Evolutionary conservation across 2,329 filamentous ascomycete species (phyloP).

Genomic region (Claviceps purpurea): DNA sequence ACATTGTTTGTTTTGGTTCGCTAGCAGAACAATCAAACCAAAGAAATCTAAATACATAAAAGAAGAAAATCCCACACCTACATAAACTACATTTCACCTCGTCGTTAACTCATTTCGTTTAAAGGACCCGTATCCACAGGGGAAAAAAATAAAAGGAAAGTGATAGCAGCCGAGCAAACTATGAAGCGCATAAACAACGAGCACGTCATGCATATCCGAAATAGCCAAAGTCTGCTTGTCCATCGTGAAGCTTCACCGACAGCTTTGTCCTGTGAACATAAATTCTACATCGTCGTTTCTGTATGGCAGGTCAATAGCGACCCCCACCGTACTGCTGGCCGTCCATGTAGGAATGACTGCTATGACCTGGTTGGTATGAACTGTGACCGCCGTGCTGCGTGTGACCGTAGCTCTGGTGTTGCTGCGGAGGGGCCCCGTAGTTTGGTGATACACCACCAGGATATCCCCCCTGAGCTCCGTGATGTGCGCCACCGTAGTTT

Average conservation of each 20-base stretch:
- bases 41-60: conserved; percentile 5
- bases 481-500: conserved; percentile 10
- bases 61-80: not conserved
- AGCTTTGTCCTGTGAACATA: no score
- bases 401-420: conserved; percentile 7
- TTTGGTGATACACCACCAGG: conserved; percentile 8
- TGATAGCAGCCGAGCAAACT: not conserved
- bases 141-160: not conserved
- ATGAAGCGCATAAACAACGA: not conserved
- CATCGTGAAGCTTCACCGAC: not conserved
- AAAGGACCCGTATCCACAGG: not conserved
- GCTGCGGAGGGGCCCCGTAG: conserved; percentile 11
- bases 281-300: not conserved
- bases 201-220: not conserved
- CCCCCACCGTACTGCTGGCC: conserved; percentile 11
- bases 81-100: not conserved
- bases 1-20: not conserved
- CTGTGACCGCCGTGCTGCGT: conserved; percentile 6
- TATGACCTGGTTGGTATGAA: conserved; percentile 16
- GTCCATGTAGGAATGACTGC: conserved; percentile 14
- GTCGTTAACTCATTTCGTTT: conserved; percentile 4
- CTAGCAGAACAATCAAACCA: not conserved
- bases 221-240: not conserved
- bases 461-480: conserved; percentile 14
- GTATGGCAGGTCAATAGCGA: conserved; percentile 5